These are phyloP conservation scores for Sporothrix schenckii DNA, from an alignment of 2,329 filamentous ascomycete species.

Conservation along the genomic window DNA sequence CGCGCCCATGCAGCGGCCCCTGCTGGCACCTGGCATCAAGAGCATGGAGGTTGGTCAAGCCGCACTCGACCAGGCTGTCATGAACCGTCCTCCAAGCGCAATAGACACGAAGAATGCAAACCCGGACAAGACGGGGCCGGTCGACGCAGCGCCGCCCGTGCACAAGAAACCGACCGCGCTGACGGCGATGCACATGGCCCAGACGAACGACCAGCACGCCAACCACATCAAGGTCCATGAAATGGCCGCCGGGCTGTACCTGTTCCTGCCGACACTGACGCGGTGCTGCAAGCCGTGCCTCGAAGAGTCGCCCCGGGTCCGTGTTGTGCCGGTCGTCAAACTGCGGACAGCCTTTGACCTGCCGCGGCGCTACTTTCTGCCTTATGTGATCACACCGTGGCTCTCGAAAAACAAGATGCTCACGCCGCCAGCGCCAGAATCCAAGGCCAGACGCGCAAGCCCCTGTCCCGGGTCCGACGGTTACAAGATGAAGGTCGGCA, in stretches of 20 bases:
- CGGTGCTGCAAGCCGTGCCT: slow-evolving; percentile 31
- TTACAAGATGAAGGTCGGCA: neutral
- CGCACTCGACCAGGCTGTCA: neutral
- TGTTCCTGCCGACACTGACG: slow-evolving; percentile 31
- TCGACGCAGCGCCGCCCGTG: neutral
- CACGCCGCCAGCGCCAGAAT: neutral
- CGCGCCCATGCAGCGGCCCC: slow-evolving; percentile 19
- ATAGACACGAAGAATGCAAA: neutral
- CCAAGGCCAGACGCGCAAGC: too few relatives aligned
- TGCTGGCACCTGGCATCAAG: slow-evolving; percentile 9
- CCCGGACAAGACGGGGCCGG: neutral
- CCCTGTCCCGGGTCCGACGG: neutral
- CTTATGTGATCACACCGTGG: neutral
- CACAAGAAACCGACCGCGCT: neutral
- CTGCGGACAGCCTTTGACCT: neutral
- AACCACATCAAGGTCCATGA: neutral
- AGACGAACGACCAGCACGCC: neutral
- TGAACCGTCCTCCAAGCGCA: neutral
- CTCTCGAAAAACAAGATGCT: neutral
- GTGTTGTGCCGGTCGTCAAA: neutral
- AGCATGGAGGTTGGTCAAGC: slow-evolving; percentile 12
- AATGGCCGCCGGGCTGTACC: slow-evolving; percentile 14
- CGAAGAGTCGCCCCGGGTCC: slow-evolving; percentile 27
- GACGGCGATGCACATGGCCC: neutral
- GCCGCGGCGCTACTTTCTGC: neutral